Conservation (phyloP, 129 eudicot genomes). For the Apium graveolens region DNA sequence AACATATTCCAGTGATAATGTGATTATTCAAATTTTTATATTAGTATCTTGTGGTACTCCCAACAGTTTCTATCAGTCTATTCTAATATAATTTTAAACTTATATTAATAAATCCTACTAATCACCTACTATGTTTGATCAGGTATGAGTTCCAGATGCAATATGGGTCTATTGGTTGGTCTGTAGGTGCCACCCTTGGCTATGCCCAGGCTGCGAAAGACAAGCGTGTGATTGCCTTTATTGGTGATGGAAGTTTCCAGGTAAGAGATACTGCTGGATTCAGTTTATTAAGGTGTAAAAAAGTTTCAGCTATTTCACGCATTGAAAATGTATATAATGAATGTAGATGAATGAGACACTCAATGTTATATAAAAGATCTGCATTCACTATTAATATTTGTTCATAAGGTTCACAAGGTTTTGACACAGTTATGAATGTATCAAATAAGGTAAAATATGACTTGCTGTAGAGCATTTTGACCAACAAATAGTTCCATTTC, state of each 20-base stretch:
- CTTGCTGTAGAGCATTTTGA: background rate
- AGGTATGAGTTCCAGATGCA: slow-evolving; percentile 96
- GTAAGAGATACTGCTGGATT: slow-evolving; percentile 19
- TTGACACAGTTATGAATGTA: background rate
- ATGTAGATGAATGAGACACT: background rate
- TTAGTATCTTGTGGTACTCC: background rate
- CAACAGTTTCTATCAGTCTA: background rate
- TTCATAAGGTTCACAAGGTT: background rate
- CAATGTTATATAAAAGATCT: background rate
- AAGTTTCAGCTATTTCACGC: background rate
- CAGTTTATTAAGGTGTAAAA: background rate
- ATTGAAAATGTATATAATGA: background rate
- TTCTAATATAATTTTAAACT: background rate
- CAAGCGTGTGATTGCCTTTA: slow-evolving; percentile 77
- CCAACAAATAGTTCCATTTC: background rate
- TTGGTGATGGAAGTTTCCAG: slow-evolving; percentile 97
- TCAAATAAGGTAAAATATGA: background rate
- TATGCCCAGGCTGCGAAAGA: slow-evolving; percentile 83
- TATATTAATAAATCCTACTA: background rate
- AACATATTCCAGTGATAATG: background rate
- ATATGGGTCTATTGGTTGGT: slow-evolving; percentile 94
- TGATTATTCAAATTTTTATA: background rate
- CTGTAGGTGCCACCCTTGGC: slow-evolving; percentile 92
- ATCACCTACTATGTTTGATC: background rate
- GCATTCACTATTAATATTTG: background rate